Evolutionary conservation across 2,329 filamentous ascomycete genomes (phyloP), one percentile per base, ranked within the genome.

Genomic region (Lasiodiplodia citricola): DNA sequence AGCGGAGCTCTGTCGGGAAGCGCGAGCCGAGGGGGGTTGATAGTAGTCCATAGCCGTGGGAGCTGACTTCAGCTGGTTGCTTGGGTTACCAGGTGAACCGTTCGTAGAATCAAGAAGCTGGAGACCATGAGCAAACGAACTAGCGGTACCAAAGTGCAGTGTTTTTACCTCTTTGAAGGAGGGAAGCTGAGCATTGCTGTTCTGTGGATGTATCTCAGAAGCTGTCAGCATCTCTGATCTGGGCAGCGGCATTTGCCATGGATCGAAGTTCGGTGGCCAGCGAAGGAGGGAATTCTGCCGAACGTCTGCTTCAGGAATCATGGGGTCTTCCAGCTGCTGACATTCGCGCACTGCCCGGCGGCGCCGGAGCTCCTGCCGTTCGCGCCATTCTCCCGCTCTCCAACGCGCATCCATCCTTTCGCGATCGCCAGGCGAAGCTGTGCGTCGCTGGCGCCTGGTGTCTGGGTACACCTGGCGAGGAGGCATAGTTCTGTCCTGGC

Each of bases 1-100:
- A 11, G 60, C 37, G 23, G 60, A 52, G n/a, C 21, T 64, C 18
- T 64, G 44, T 18, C 60, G 44, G 14, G 60, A 52, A n/a, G 11
- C 14, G n/a, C 58, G 25, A 14, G 44, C 18, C 11, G 58, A 63
- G 2, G 47, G 8, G 8, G 58, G 38, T 28, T 52, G 58, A 18
- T 10, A 63, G 28, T 63, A 51, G 18, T 28, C 44, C 7, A 63
- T 37, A 14, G 44, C 6, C 14, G 60, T 6, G 11, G 60, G 44
- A 16, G 41, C 11, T 4, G 60, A 38, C 7, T 11, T 47, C 18
- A 11, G n/a, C 7, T 21, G 44, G 18, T 18, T 13, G 23, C 11
- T 18, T 21, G 37, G 28, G 18, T 37, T 8, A 13, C 52, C 60
- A 13, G 37, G 44, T 14, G 44, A 4, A 14, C 18, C 13, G 44